Percentiles rank a stretch among this genome's conserved stretches.
Conservation (phyloP, 441 rosid species). For the Erysimum pusillum region DNA sequence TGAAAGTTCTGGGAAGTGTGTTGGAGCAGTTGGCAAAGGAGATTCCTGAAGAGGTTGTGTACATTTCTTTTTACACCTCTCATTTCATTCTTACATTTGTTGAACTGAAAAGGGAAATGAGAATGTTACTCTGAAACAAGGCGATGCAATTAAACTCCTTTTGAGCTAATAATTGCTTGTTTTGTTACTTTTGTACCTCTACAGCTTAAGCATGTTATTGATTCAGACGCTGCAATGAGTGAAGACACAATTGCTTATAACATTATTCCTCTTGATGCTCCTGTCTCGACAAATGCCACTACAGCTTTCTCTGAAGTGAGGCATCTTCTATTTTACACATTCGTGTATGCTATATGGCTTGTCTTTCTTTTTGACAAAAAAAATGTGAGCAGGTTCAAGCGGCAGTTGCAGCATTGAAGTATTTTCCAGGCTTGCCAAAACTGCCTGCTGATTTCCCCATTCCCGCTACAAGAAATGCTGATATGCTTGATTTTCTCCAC, state of each 20-base stretch:
- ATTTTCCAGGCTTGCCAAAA: conserved; percentile 74
- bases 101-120: conserved; percentile 1
- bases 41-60: conserved; percentile 88
- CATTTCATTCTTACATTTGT: conserved; percentile 24
- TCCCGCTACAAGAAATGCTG: conserved; percentile 78
- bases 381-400: conserved; percentile 75
- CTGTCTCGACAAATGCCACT: conserved; percentile 74
- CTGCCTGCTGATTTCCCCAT: conserved; percentile 78
- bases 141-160: neutral
- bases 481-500: conserved; percentile 91
- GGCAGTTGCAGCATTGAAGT: conserved; percentile 75
- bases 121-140: conserved; percentile 16
- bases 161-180: conserved; percentile 1
- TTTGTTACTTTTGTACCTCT: conserved; percentile 34
- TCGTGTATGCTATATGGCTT: conserved; percentile 35
- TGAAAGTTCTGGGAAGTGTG: conserved; percentile 86
- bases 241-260: conserved; percentile 93
- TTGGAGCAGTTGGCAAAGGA: conserved; percentile 84
- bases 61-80: conserved; percentile 31
- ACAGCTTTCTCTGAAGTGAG: conserved; percentile 79
- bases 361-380: conserved; percentile 40
- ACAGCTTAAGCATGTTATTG: conserved; percentile 88
- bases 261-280: conserved; percentile 87
- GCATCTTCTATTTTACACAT: conserved; percentile 35
- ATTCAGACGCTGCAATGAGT: conserved; percentile 93